Percentiles rank a stretch among this genome's conserved stretches.
These are phyloP conservation scores for Calophaca sinica DNA, from an alignment of 306 rosid species.

Conservation along the genomic window DNA sequence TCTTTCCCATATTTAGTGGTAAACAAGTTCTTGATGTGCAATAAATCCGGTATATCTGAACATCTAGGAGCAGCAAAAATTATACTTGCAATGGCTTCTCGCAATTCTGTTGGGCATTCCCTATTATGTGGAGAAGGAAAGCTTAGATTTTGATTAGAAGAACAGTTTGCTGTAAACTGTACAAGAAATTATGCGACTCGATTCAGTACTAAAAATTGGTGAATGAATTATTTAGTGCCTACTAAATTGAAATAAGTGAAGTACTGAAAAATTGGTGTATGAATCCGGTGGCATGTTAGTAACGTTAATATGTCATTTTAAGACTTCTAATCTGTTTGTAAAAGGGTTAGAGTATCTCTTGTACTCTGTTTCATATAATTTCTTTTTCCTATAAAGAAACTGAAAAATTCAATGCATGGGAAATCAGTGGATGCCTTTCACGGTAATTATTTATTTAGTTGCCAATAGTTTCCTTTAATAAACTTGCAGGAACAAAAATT, in stretches of 20 bases:
- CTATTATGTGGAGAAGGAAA: slow-evolving; percentile 53
- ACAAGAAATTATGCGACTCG: slow-evolving; percentile 23
- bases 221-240: too few species aligned
- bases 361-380: too few species aligned
- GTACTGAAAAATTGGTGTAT: too few species aligned
- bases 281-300: too few species aligned
- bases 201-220: background rate
- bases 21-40: slow-evolving; percentile 87
- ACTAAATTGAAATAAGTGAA: too few species aligned
- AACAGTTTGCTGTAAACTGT: slow-evolving; percentile 29
- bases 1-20: slow-evolving; percentile 92
- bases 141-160: slow-evolving; percentile 34
- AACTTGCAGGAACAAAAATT: background rate
- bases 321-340: too few species aligned
- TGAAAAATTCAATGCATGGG: slow-evolving; percentile 19
- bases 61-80: slow-evolving; percentile 98
- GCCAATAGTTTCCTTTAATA: slow-evolving; percentile 9
- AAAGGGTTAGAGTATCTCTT: too few species aligned
- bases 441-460: slow-evolving; percentile 24
- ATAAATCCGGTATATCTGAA: slow-evolving; percentile 93
- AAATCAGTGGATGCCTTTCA: slow-evolving; percentile 21
- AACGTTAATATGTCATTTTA: too few species aligned
- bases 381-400: background rate
- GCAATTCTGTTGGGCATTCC: slow-evolving; percentile 92
- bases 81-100: slow-evolving; percentile 93